Conservation (phyloP, 345 rosid species). For the Eucalyptus leucophloia region DNA sequence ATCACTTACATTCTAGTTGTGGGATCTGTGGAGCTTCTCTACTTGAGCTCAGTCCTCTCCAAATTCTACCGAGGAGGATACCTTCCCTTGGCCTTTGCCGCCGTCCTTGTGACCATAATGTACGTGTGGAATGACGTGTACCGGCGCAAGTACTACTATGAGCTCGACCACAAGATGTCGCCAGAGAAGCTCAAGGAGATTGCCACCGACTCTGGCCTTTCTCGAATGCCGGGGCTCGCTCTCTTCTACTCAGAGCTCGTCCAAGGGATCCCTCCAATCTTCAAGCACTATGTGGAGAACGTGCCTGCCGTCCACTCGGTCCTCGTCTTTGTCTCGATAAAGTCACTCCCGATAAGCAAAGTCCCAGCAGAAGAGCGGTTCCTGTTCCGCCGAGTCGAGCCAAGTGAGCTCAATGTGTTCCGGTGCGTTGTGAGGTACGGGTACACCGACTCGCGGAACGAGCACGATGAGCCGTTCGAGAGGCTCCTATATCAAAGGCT, state of each 20-base stretch:
- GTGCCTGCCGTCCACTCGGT: conserved; percentile 11
- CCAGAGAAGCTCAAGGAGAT: neutral
- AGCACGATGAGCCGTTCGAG: conserved; percentile 7
- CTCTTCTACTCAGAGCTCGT: conserved; percentile 17
- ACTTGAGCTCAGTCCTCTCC: conserved; percentile 6
- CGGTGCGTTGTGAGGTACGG: conserved; percentile 18
- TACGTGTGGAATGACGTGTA: conserved; percentile 10
- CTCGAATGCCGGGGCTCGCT: conserved; percentile 4
- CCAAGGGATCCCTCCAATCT: conserved; percentile 12
- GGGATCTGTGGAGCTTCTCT: conserved; percentile 2
- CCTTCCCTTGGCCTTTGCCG: conserved; percentile 3
- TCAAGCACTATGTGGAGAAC: conserved; percentile 1
- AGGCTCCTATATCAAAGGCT: conserved; percentile 1
- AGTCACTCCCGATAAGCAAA: conserved; percentile 6
- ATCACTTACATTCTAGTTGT: conserved; percentile 3
- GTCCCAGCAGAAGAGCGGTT: conserved; percentile 3
- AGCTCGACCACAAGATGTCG: conserved; percentile 3
- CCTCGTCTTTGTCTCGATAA: conserved; percentile 12
- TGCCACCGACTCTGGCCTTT: neutral
- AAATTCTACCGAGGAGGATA: conserved; percentile 16
- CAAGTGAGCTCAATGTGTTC: neutral
- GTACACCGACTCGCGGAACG: conserved; percentile 3
- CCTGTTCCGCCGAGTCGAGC: conserved; percentile 5
- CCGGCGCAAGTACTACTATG: conserved; percentile 6
- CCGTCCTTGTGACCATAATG: conserved; percentile 4